Conservation (phyloP, 2,329 filamentous ascomycete species). For the Hypoxylon sp. region DNA sequence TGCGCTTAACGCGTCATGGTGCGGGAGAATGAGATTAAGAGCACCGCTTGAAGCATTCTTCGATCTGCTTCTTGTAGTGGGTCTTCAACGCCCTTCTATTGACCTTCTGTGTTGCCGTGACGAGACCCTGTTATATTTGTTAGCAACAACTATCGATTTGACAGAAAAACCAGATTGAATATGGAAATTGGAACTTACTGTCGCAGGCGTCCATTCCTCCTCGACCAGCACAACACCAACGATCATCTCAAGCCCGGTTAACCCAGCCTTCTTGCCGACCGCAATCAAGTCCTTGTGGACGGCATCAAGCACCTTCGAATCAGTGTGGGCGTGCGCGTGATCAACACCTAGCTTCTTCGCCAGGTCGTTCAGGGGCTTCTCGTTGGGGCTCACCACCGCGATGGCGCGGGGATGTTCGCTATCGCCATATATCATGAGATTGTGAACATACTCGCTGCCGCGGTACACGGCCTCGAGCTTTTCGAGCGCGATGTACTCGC, state of each 20-base stretch:
- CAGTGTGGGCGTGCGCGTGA: constrained; percentile 76
- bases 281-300: constrained; percentile 78
- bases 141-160: constrained; percentile 2
- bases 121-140: constrained; percentile 63
- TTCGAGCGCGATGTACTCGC: constrained; percentile 97
- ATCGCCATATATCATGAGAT: constrained; percentile 90
- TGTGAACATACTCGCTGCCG: constrained; percentile 81
- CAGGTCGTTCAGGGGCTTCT: constrained; percentile 73
- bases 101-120: constrained; percentile 74
- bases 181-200: constrained; percentile 70
- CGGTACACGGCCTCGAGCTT: constrained; percentile 95
- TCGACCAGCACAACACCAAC: constrained; percentile 83
- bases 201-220: constrained; percentile 90
- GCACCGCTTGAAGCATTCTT: constrained; percentile 57
- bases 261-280: constrained; percentile 75
- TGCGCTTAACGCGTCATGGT: neutral
- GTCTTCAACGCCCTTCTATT: constrained; percentile 68
- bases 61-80: constrained; percentile 67
- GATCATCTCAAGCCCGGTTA: constrained; percentile 81
- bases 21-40: constrained; percentile 12
- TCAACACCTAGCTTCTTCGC: constrained; percentile 74
- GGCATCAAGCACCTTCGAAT: constrained; percentile 73
- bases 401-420: constrained; percentile 82
- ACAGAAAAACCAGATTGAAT: constrained; percentile 3
- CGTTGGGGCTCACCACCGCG: constrained; percentile 81